phyloP scores from a whole-genome alignment of 805 yeast genomes.

The Lipomyces sp. region DNA sequence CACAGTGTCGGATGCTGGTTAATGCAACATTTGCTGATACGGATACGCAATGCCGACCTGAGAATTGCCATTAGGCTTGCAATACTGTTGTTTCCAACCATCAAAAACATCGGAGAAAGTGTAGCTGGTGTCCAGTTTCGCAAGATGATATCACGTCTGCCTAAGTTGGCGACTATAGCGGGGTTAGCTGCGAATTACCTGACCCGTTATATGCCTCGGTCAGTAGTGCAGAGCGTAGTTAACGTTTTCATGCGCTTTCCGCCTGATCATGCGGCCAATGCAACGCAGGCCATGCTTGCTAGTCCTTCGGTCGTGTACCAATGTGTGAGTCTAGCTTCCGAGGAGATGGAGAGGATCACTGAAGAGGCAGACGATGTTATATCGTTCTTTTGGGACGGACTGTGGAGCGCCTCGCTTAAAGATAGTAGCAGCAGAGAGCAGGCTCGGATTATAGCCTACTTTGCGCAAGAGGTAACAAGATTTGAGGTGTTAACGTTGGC shows the following conservation, averaged over 20 bases:
- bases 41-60: conserved; percentile 36
- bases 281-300: conserved; percentile 52
- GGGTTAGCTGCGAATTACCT: conserved; percentile 40
- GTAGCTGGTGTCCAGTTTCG: conserved; percentile 49
- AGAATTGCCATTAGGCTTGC: conserved; percentile 50
- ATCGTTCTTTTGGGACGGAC: conserved; percentile 54
- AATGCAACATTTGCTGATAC: conserved; percentile 56
- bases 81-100: conserved; percentile 73
- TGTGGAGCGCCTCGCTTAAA: conserved; percentile 40
- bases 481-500: conserved; percentile 51
- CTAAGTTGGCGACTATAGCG: conserved; percentile 41
- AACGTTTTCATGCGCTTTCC: conserved; percentile 43
- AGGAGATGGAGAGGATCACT: conserved; percentile 61
- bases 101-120: conserved; percentile 61
- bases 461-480: conserved; percentile 25
- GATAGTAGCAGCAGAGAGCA: conserved; percentile 1
- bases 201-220: conserved; percentile 31
- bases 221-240: conserved; percentile 41
- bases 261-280: conserved; percentile 47
- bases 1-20: conserved; percentile 78
- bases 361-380: conserved; percentile 49
- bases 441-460: conserved; percentile 23
- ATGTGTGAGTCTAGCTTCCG: conserved; percentile 59
- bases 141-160: conserved; percentile 35
- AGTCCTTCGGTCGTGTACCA: conserved; percentile 57